phyloP scores from a whole-genome alignment of 495 filamentous ascomycete genomes.

The Bacidia rubella region DNA sequence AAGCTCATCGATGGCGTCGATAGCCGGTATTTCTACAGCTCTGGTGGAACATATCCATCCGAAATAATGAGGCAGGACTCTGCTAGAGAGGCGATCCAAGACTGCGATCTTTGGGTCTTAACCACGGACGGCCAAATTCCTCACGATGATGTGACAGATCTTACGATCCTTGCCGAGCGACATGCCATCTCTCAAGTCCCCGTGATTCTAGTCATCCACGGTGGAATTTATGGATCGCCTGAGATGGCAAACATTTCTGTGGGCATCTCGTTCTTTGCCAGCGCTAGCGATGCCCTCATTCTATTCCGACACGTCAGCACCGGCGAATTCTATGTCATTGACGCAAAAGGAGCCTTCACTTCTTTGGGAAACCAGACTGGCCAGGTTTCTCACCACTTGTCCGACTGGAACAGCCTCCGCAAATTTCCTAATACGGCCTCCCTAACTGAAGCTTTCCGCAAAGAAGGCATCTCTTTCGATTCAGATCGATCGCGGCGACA shows the following conservation, averaged over 20 bases:
- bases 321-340: slow-evolving; percentile 21
- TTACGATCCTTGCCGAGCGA: slow-evolving; percentile 13
- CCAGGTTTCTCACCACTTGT: slow-evolving; percentile 2
- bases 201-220: slow-evolving; percentile 20
- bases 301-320: slow-evolving; percentile 22
- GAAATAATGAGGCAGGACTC: slow-evolving; percentile 4
- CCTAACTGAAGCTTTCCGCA: slow-evolving; percentile 2
- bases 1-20: background rate
- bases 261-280: slow-evolving; percentile 26
- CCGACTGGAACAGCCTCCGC: slow-evolving; percentile 11
- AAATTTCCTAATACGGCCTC: slow-evolving; percentile 20
- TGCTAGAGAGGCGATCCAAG: slow-evolving; percentile 4
- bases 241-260: slow-evolving; percentile 25
- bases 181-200: slow-evolving; percentile 19
- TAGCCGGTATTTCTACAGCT: background rate
- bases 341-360: slow-evolving; percentile 26
- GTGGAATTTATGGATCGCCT: slow-evolving; percentile 5
- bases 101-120: slow-evolving; percentile 21
- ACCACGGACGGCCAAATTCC: slow-evolving; percentile 22
- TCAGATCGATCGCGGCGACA: background rate
- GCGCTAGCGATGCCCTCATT: slow-evolving; percentile 22
- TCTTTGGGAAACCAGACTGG: slow-evolving; percentile 9
- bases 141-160: slow-evolving; percentile 4
- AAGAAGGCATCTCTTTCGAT: background rate
- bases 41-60: slow-evolving; percentile 8